Conservation (phyloP, 1,284 basidiomycete species). For the Fomitopsis schrenkii region DNA sequence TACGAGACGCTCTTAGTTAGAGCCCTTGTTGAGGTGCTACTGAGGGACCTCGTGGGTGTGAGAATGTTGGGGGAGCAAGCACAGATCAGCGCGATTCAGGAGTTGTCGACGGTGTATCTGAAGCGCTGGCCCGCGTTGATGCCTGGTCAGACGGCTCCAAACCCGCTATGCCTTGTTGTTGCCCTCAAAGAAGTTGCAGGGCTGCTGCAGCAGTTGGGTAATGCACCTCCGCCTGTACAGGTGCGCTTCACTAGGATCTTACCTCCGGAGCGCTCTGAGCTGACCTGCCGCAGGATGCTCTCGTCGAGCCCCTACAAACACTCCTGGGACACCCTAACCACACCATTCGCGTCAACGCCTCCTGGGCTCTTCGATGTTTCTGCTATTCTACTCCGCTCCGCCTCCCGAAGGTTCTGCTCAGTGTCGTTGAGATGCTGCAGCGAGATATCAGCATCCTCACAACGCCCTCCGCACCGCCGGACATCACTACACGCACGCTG, state of each 20-base stretch:
- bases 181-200: conserved; percentile 84
- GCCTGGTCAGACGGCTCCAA: conserved; percentile 77
- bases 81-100: conserved; percentile 88
- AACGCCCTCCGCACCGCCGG: conserved; percentile 69
- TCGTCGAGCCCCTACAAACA: conserved; percentile 83
- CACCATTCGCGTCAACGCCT: conserved; percentile 79
- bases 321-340: conserved; percentile 87
- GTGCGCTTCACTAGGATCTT: conserved; percentile 26
- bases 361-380: conserved; percentile 88
- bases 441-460: conserved; percentile 74
- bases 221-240: conserved; percentile 86
- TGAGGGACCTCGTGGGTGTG: conserved; percentile 85
- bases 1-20: conserved; percentile 77
- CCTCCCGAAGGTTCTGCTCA: conserved; percentile 75
- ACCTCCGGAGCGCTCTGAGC: background rate
- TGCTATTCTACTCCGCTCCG: conserved; percentile 86
- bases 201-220: conserved; percentile 86
- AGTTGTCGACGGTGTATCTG: conserved; percentile 77
- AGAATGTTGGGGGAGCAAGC: conserved; percentile 90
- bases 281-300: conserved; percentile 56
- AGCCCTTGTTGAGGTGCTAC: conserved; percentile 70
- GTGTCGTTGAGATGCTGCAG: conserved; percentile 76
- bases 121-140: conserved; percentile 92
- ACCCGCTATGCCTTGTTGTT: conserved; percentile 69
- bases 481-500: conserved; percentile 69